These are phyloP conservation scores for Mariannaea elegans DNA, from an alignment of 2,329 filamentous ascomycete species.

Conservation along the genomic window DNA sequence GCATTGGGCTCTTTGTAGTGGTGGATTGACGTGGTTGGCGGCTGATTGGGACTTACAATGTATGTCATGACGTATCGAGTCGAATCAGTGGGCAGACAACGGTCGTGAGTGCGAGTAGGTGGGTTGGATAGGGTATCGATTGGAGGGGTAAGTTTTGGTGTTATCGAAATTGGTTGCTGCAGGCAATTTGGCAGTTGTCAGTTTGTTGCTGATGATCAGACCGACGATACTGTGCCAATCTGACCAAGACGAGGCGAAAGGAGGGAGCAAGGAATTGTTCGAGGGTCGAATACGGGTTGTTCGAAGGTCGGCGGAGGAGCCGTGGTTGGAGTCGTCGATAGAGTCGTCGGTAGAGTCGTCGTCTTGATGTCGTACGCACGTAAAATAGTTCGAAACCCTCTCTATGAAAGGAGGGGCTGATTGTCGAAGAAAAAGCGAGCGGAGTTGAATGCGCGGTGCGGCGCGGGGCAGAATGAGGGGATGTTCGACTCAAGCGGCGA, in stretches of 20 bases:
- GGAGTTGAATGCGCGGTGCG: neutral
- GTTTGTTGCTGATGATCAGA: neutral
- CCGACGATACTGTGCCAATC: neutral
- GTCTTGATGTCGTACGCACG: neutral
- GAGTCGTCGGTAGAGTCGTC: neutral
- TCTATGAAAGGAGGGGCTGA: neutral
- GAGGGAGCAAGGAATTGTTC: neutral
- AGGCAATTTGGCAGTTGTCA: neutral
- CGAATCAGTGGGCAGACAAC: constrained; percentile 28
- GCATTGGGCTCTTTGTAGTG: constrained; percentile 22
- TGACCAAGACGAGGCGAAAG: neutral
- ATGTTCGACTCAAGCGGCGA: neutral
- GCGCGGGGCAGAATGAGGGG: constrained; percentile 15
- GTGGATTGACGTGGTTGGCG: constrained; percentile 24
- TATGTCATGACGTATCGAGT: constrained; percentile 50
- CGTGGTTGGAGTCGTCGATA: neutral
- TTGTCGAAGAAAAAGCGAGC: neutral
- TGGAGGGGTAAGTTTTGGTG: constrained; percentile 21
- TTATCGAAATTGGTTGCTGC: constrained; percentile 9
- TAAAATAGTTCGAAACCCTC: neutral
- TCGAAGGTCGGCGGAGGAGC: neutral
- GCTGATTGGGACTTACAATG: constrained; percentile 46
- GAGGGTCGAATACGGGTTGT: neutral
- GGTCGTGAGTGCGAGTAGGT: neutral
- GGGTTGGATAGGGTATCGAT: constrained; percentile 26